Evolutionary conservation across 2,329 filamentous ascomycete genomes (phyloP), one percentile per base, ranked within the genome.

Genomic region (Cryphonectria radicalis): DNA sequence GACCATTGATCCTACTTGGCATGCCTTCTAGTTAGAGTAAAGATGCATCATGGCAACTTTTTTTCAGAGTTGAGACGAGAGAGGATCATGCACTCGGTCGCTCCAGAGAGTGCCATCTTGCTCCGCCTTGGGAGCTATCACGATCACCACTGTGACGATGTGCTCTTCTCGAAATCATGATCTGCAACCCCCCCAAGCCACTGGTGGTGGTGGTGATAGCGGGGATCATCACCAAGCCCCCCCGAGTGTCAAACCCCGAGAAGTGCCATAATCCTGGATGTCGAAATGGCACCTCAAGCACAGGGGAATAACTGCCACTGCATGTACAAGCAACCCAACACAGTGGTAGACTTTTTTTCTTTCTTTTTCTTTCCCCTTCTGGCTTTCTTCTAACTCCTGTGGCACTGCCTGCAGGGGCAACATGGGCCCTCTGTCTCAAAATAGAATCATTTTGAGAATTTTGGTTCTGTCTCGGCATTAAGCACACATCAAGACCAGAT

Each of bases 351-450:
- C 25, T 17, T 37, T 46, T 46, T 8, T 46, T 46, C 4, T 22
- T 46, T 42, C 13, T 42, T 42, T 3, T 10, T 37, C 37, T 10
- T 37, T 37, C 37, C 37, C 13, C 13, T 42, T 42, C 13, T 42
- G 32, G 32, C 32, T 42, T 42, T 42, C 13, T 42, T 42, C 13
- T 13, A 4, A 59, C 28, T 37, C 57, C 57, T 35, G 59, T 62
- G 59, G 59, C 35, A 35, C 59, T 62, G 59, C 35, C 59, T 62
- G 59, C 59, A 40, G 59, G 35, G 59, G 32, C 17, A 40, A 7
- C 40, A 50, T 50, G 53, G 53, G 25, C 8, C 6, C 53, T 28
- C 25, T 13, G 7, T 35, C 55, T 32, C 25, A 5, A 59, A 59
- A 59, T 59, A 59, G 46, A 50, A n/a, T 22, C 19, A 22, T 17